A percentile compares a stretch with the other conserved stretches of the same genome.
Evolutionary conservation across 805 yeast genomes (phyloP).

Genomic region (Dipodascus albidus): DNA sequence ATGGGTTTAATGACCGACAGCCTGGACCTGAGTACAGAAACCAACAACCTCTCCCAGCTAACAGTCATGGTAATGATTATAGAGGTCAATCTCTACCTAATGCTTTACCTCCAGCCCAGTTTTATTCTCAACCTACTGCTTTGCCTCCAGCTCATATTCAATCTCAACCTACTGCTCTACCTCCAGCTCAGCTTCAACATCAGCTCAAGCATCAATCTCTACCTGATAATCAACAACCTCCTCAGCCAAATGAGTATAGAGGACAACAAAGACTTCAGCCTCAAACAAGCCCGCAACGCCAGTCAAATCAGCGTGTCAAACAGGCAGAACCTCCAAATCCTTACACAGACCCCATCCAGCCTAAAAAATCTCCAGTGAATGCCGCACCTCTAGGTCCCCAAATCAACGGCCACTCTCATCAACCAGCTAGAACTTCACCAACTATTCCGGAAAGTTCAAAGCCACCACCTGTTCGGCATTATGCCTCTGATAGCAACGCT

Average conservation of each 20-base stretch:
- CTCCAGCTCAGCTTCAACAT: background rate
- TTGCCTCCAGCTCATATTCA: background rate
- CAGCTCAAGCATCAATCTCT: background rate
- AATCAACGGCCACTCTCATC: no score
- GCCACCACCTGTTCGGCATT: slow-evolving; percentile 9
- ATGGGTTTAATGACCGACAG: no score
- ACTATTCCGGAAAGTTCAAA: background rate
- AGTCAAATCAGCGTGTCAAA: no score
- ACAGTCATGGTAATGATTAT: no score
- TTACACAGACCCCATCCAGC: no score
- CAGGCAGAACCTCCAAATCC: no score
- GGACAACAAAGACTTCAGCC: background rate
- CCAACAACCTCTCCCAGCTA: background rate
- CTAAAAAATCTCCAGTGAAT: no score
- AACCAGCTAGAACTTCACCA: slow-evolving; percentile 8
- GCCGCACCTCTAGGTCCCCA: no score
- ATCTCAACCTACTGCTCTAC: background rate
- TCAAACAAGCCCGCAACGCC: background rate
- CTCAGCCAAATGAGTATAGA: background rate
- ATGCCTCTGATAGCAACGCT: slow-evolving; percentile 2
- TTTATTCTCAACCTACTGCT: no score
- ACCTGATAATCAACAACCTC: background rate
- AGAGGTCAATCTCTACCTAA: no score
- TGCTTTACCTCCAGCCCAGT: no score
- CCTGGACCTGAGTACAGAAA: no score